Percentiles rank a stretch among this genome's conserved stretches.
phyloP scores from a whole-genome alignment of 2,329 filamentous ascomycete genomes.

The Ascochyta pisi region DNA sequence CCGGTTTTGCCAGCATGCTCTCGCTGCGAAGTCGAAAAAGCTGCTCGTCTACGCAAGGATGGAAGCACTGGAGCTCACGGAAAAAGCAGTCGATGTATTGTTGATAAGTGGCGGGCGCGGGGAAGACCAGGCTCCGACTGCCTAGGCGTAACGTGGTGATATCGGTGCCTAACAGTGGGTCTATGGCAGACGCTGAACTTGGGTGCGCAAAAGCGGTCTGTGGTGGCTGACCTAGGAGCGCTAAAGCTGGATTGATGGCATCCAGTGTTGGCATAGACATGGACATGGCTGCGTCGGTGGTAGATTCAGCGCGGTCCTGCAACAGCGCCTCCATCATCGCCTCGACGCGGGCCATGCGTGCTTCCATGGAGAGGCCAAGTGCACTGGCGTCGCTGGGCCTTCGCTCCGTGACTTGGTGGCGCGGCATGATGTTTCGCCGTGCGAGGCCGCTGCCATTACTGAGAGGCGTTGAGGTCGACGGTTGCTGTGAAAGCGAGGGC shows the following conservation, averaged over 20 bases:
- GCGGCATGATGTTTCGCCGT: constrained; percentile 30
- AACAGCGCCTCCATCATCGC: constrained; percentile 45
- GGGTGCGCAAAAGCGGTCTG: neutral
- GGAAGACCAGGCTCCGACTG: constrained; percentile 31
- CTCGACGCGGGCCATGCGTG: constrained; percentile 45
- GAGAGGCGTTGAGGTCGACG: constrained; percentile 8
- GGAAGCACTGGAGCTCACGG: constrained; percentile 31
- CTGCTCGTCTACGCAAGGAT: constrained; percentile 42
- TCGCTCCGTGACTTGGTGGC: constrained; percentile 28
- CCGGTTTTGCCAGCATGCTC: constrained; percentile 28
- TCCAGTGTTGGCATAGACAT: constrained; percentile 34
- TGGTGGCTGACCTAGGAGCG: constrained; percentile 24
- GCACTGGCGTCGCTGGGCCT: constrained; percentile 38
- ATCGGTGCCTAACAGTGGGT: constrained; percentile 1
- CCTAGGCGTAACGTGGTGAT: constrained; percentile 15
- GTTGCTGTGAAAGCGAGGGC: constrained; percentile 32
- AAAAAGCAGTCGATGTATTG: constrained; percentile 39
- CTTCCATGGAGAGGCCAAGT: constrained; percentile 39
- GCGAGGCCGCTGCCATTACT: constrained; percentile 25
- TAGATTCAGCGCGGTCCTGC: constrained; percentile 39
- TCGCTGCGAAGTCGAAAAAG: constrained; percentile 34
- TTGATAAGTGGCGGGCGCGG: constrained; percentile 29
- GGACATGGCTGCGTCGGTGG: constrained; percentile 28
- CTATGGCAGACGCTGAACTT: neutral
- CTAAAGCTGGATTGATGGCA: constrained; percentile 31